Base-by-base conservation (phyloP, 352 stramenopile species). In the Discostella stelligera region DNA sequence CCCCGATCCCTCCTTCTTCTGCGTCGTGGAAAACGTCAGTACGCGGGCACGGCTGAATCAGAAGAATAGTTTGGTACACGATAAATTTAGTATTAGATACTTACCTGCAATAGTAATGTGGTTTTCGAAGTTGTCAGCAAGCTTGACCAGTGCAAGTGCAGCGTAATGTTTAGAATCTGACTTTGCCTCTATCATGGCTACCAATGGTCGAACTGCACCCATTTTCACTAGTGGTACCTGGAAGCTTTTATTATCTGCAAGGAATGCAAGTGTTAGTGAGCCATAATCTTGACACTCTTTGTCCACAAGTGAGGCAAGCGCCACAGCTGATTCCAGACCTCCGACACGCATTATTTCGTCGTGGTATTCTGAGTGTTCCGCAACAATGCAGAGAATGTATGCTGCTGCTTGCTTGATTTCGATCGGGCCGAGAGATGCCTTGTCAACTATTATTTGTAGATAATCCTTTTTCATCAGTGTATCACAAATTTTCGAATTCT, bases 41-140 rank as follows among this genome's bases (percentile, higher is more conserved):
- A 21, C 4, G 14, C 27, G 18, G 3, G 23, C 18, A 11, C 14
- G 32, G 18, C 13, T 58, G 7, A 32, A 50, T 6, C 25, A 54
- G 52, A 37, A 27, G 7, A 72, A 67, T 32, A 10, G 55, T 23
- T 0, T 5, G 41, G 2, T 2, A 61, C 30, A 14, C 41, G 16
- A 58, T 2, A 14, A n/a, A 58, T 23, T 14, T 58, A 14, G 50
- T n/a, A 58, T 8, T 56, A 13, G 21, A 27, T 30, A 68, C 92
- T 75, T 64, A 20, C 66, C 73, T 13, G 96, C 95, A 77, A 98
- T 98, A 30, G 90, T 91, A 49, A 98, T 66, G 78, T 99, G 96
- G 83, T 98, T 98, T 78, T 98, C 94, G 80, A 98, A 98, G 79
- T 99, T 99, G 84, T 99, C 96, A 11, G 96, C 95, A 44, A 98